phyloP scores from a whole-genome alignment of 2,329 filamentous ascomycete genomes.

The Chrysoporthe austroafricana region DNA sequence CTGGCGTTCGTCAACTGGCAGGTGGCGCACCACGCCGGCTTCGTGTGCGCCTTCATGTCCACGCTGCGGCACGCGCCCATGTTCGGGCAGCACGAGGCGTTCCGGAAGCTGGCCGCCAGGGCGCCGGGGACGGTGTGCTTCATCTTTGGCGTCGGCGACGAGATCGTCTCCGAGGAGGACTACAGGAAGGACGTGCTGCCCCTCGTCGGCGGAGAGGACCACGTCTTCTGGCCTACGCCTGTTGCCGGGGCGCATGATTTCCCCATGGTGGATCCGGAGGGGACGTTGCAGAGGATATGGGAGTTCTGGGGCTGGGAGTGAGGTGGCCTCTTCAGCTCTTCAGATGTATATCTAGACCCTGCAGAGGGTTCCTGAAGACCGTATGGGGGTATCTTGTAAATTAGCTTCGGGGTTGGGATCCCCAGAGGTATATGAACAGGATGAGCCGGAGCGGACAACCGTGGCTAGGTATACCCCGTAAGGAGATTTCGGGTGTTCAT shows the following conservation, averaged over 20 bases:
- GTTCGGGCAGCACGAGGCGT: conserved; percentile 55
- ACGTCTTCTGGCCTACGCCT: conserved; percentile 53
- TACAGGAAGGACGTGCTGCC: conserved; percentile 55
- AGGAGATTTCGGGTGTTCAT: not conserved
- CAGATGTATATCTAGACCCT: no score
- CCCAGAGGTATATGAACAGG: no score
- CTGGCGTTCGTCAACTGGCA: conserved; percentile 62
- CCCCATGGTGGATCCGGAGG: conserved; percentile 57
- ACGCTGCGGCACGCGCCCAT: conserved; percentile 59
- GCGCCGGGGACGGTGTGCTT: conserved; percentile 51
- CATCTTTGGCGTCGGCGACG: conserved; percentile 54
- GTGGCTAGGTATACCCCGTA: no score
- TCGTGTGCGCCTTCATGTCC: conserved; percentile 63
- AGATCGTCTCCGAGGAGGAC: conserved; percentile 55
- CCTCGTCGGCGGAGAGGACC: conserved; percentile 51
- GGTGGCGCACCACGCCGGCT: conserved; percentile 58
- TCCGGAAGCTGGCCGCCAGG: conserved; percentile 48
- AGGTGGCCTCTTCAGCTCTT: no score
- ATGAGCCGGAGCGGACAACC: no score
- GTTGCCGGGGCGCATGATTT: conserved; percentile 64
- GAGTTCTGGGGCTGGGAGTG: conserved; percentile 47
- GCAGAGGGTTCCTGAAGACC: no score
- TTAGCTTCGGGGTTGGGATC: no score
- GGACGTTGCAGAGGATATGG: conserved; percentile 51
- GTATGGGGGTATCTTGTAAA: no score